Evolutionary conservation across 768 basidiomycete species (phyloP).

Genomic region (Russula abietina): DNA sequence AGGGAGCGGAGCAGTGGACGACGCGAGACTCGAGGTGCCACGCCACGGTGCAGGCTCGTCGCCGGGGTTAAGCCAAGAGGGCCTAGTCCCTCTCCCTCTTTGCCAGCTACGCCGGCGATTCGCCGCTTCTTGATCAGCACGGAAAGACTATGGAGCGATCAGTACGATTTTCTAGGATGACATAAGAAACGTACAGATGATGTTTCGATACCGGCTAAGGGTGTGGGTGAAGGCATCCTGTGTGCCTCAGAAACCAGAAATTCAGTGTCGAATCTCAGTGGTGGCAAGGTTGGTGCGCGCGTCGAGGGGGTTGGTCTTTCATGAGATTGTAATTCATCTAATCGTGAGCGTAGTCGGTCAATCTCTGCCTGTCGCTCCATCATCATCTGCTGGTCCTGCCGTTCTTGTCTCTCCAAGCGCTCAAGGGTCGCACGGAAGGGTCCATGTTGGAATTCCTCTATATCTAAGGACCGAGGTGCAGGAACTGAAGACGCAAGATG

Average conservation of each 20-base stretch:
- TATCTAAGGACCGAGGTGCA: slow-evolving; percentile 19
- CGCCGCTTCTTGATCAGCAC: slow-evolving; percentile 7
- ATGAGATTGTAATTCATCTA: slow-evolving; percentile 15
- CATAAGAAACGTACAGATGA: slow-evolving; percentile 1
- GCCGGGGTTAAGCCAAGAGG: slow-evolving; percentile 4
- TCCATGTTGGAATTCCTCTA: slow-evolving; percentile 29
- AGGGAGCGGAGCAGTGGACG: slow-evolving; percentile 7
- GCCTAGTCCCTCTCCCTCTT: slow-evolving; percentile 6
- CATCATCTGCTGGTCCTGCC: slow-evolving; percentile 16
- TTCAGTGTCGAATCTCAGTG: slow-evolving; percentile 19
- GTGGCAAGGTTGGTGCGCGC: slow-evolving; percentile 23
- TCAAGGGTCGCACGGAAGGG: slow-evolving; percentile 30
- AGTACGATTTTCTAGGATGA: neutral
- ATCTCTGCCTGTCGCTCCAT: slow-evolving; percentile 23
- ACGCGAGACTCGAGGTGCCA: slow-evolving; percentile 5
- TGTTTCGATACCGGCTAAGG: neutral
- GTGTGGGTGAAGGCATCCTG: slow-evolving; percentile 10
- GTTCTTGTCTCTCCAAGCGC: slow-evolving; percentile 10
- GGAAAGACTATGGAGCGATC: slow-evolving; percentile 11
- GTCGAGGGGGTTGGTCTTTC: slow-evolving; percentile 8
- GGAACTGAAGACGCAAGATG: neutral
- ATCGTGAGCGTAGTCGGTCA: slow-evolving; percentile 22
- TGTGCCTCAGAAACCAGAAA: slow-evolving; percentile 7
- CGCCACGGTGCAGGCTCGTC: slow-evolving; percentile 10
- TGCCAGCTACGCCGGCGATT: slow-evolving; percentile 18